These are phyloP conservation scores for Saccharomycopsis sp. DNA, from an alignment of 805 yeast genomes.

Conservation along the genomic window DNA sequence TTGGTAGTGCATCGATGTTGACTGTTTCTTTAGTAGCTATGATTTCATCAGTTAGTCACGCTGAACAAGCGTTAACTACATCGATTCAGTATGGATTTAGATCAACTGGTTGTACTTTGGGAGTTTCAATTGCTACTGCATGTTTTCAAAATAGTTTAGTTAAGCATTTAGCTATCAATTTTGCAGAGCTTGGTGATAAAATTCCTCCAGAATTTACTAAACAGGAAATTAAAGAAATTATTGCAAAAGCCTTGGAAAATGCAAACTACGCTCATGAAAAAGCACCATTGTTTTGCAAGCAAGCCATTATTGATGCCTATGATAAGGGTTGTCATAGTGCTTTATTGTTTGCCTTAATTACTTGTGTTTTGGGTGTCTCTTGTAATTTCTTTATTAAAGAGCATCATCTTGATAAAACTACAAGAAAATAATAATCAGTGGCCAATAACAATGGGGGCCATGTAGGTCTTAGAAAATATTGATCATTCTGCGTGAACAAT, in stretches of 20 bases:
- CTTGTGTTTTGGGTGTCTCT: conserved; percentile 6
- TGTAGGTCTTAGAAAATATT: no score
- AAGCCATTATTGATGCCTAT: conserved; percentile 33
- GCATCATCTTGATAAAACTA: conserved; percentile 3
- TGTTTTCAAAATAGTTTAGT: conserved; percentile 48
- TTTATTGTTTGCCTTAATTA: conserved; percentile 15
- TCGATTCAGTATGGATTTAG: conserved; percentile 86
- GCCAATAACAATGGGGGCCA: no score
- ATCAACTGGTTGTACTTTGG: conserved; percentile 80
- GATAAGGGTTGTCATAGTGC: conserved; percentile 17
- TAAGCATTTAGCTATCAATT: neutral
- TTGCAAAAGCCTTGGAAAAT: conserved; percentile 47
- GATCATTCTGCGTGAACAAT: no score
- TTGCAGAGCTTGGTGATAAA: neutral
- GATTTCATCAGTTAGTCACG: conserved; percentile 64
- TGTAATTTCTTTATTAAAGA: conserved; percentile 16
- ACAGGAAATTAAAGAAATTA: conserved; percentile 30
- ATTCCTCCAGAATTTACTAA: neutral
- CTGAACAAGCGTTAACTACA: conserved; percentile 77
- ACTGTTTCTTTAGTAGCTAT: conserved; percentile 69
- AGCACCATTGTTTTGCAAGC: conserved; percentile 48
- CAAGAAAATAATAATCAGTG: no score
- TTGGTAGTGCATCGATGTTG: conserved; percentile 58
- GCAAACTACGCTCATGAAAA: conserved; percentile 43
- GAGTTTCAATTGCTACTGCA: conserved; percentile 65